Evolutionary conservation across 2,329 filamentous ascomycete species (phyloP).

Genomic region (Trichoderma sp.): DNA sequence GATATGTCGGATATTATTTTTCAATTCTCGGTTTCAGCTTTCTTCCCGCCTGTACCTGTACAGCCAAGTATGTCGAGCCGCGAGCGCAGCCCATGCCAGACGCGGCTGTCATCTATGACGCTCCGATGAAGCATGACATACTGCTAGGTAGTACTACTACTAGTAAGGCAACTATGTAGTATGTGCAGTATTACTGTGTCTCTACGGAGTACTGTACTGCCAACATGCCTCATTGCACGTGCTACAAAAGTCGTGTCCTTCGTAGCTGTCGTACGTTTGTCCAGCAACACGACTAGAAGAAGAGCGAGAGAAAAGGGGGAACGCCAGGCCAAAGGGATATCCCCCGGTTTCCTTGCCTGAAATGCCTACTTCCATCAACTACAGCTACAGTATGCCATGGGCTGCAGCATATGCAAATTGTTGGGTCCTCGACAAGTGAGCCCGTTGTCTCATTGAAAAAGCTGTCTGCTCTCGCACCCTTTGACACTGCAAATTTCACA

Average conservation of each 20-base stretch:
- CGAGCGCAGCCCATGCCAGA: background rate
- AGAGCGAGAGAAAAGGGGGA: background rate
- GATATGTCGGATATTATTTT: constrained; percentile 1
- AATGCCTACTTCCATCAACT: background rate
- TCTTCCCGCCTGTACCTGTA: background rate
- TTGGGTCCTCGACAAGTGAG: background rate
- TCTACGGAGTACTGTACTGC: too few species aligned
- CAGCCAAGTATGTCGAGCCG: background rate
- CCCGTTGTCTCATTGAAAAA: background rate
- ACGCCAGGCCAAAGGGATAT: background rate
- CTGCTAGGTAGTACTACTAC: background rate
- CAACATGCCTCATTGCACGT: background rate
- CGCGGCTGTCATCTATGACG: background rate
- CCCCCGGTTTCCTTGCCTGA: background rate
- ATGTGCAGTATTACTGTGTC: too few species aligned
- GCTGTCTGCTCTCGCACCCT: background rate
- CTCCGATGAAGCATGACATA: constrained; percentile 2
- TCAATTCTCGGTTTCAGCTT: background rate
- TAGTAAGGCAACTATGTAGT: background rate
- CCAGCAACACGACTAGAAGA: background rate
- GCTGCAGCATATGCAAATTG: background rate
- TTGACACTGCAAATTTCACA: background rate
- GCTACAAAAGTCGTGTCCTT: constrained; percentile 2
- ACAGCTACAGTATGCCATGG: background rate
- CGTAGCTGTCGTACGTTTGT: background rate